Conservation (phyloP, 371 early-diverging fungal species). For the Vairimorpha necatrix region DNA sequence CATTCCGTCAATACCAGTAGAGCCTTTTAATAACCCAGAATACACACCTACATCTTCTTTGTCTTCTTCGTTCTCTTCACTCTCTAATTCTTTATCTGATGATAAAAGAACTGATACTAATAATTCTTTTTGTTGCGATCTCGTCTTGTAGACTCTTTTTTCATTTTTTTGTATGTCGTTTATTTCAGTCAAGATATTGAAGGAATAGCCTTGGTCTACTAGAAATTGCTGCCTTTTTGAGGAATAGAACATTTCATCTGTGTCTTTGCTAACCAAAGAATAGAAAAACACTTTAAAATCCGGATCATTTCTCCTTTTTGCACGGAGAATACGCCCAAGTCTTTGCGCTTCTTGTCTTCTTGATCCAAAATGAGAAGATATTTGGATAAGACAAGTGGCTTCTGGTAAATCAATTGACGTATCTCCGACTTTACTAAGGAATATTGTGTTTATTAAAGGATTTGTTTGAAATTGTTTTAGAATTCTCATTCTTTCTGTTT, state of each 20-base stretch:
- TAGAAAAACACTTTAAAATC: slow-evolving; percentile 95
- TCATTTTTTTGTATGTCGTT: slow-evolving; percentile 72
- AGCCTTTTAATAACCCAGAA: slow-evolving; percentile 69
- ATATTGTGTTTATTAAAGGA: slow-evolving; percentile 83
- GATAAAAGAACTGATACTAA: slow-evolving; percentile 77
- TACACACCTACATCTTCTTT: slow-evolving; percentile 53
- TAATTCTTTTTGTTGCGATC: slow-evolving; percentile 75
- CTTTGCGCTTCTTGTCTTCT: slow-evolving; percentile 98
- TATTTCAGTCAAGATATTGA: slow-evolving; percentile 78
- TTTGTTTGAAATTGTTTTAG: slow-evolving; percentile 88
- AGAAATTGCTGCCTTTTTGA: slow-evolving; percentile 93
- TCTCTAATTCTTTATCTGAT: slow-evolving; percentile 67
- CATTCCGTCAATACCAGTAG: slow-evolving; percentile 84
- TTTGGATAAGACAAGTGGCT: slow-evolving; percentile 94
- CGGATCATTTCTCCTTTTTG: slow-evolving; percentile 85
- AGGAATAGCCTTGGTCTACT: slow-evolving; percentile 98
- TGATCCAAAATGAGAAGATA: slow-evolving; percentile 94
- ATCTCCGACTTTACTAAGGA: slow-evolving; percentile 96
- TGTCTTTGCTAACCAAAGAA: slow-evolving; percentile 88
- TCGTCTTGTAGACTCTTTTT: slow-evolving; percentile 71
- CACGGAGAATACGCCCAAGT: slow-evolving; percentile 83
- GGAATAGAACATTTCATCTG: slow-evolving; percentile 97
- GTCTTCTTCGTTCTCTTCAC: slow-evolving; percentile 64
- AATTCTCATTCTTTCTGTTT: slow-evolving; percentile 86
- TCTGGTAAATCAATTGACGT: slow-evolving; percentile 98